phyloP scores from a whole-genome alignment of 2,329 filamentous ascomycete genomes.

The Beauveria sp. region DNA sequence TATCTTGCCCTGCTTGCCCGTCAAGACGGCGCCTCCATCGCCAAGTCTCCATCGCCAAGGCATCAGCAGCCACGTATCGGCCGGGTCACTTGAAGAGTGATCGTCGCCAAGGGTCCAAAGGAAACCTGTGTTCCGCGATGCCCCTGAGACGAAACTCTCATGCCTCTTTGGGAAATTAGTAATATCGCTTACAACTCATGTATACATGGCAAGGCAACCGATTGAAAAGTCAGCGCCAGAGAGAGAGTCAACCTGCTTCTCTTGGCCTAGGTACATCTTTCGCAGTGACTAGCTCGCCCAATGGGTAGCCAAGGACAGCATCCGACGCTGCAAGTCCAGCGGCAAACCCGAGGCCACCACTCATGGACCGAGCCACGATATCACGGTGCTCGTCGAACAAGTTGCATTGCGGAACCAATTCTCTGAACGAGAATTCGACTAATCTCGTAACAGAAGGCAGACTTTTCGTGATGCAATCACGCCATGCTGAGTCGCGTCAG shows the following conservation, averaged over 20 bases:
- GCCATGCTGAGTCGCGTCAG: not conserved
- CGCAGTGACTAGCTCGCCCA: not conserved
- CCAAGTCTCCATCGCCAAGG: constrained; percentile 1
- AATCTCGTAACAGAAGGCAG: constrained; percentile 2
- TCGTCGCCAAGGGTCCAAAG: not conserved
- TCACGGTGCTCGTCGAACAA: not conserved
- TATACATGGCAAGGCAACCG: not conserved
- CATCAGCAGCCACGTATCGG: constrained; percentile 1
- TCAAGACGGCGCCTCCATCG: not conserved
- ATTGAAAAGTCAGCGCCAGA: not conserved
- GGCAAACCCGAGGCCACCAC: not conserved
- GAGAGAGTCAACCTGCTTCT: not conserved
- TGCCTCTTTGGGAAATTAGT: not conserved
- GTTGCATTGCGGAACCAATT: not conserved
- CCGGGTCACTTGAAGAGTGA: not conserved
- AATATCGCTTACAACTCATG: not conserved
- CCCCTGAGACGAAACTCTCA: too few relatives aligned
- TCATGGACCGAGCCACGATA: not conserved
- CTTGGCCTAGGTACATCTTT: not conserved
- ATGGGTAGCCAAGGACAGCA: not conserved
- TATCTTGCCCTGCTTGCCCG: not conserved
- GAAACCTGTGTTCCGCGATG: not conserved
- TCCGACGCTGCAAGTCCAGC: not conserved
- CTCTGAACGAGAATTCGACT: not conserved
- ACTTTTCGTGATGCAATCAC: not conserved